Evolutionary conservation across 768 basidiomycete species (phyloP), one percentile per base, ranked within the genome.

Genomic region (Wakefieldia striispora): DNA sequence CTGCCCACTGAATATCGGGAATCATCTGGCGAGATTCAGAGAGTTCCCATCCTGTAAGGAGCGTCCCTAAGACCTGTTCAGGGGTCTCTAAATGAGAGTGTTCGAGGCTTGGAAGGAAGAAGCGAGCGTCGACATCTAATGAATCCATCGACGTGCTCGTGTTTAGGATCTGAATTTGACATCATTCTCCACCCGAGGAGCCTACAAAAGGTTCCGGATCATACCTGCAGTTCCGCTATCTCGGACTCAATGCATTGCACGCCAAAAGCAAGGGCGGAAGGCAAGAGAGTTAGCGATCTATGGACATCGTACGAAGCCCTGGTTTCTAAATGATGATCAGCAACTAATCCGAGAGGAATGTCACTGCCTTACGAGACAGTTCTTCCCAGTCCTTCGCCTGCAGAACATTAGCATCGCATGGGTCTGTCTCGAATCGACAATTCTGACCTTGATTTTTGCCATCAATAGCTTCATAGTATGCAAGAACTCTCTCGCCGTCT

Each of bases 321-420:
- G 8, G 73, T 77, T 67, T 78, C 76, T 79, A 47, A 6, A 45
- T 19, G 10, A 40, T 4, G 39, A 34, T 50, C 14, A 46, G 35
- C 7, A 31, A 26, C 23, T 1, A 19, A 24, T 49, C 16, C 0
- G n/a, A 20, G 24, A 2, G n/a, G n/a, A 24, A 42, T 4, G 33
- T 21, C 3, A 4, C 0, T 6, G 21, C 60, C 79, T 35, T 41
- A 84, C 82, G 81, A 42, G 80, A 79, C 20, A 84, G 65, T 0
- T 81, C n/a, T 24, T 79, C 78, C 83, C 82, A 84, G 51, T 84
- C 83, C 47, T 81, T 82, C 1, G 79, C 75, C 81, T 82, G 36
- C 23, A 43, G 55, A 34, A 3, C 11, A 33, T 59, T 4, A 58
- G 40, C n/a, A 43, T 49, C 16, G 13, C 3, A 5, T 3, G 3